Conservation (phyloP, 768 basidiomycete species). For the Lactifluus hygrophoroides region DNA sequence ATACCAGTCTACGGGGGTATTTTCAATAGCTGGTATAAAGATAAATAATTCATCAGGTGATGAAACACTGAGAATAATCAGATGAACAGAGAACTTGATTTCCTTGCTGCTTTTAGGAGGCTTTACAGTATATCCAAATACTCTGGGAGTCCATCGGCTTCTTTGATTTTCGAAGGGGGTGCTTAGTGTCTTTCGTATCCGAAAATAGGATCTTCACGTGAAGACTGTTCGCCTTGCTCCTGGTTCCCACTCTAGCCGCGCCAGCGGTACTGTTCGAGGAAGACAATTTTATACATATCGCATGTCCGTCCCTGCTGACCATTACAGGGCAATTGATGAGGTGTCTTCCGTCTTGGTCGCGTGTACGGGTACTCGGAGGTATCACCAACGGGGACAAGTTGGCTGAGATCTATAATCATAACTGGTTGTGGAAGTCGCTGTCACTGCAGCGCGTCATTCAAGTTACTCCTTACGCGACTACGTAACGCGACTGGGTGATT, state of each 20-base stretch:
- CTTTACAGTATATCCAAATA: no score
- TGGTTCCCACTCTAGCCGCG: not conserved
- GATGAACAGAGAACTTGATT: not conserved
- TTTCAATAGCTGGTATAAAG: not conserved
- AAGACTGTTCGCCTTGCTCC: not conserved
- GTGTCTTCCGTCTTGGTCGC: not conserved
- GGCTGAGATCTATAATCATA: no score
- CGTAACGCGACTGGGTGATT: no score
- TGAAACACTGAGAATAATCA: not conserved
- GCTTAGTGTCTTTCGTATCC: not conserved
- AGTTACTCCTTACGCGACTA: no score
- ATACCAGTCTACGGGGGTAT: not conserved
- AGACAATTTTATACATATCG: not conserved
- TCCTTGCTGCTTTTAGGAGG: not conserved
- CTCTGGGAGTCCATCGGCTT: not conserved
- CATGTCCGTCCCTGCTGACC: not conserved
- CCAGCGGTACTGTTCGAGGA: not conserved
- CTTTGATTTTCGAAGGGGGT: not conserved
- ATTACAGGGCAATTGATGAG: not conserved
- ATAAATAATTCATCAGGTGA: not conserved
- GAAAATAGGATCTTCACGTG: not conserved
- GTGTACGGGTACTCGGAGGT: no score
- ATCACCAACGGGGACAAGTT: no score
- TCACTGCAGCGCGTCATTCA: no score
- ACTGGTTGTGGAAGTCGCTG: no score